Base-by-base conservation (phyloP, 2,329 filamentous ascomycete genomes). In the Phialemoniopsis sp. region DNA sequence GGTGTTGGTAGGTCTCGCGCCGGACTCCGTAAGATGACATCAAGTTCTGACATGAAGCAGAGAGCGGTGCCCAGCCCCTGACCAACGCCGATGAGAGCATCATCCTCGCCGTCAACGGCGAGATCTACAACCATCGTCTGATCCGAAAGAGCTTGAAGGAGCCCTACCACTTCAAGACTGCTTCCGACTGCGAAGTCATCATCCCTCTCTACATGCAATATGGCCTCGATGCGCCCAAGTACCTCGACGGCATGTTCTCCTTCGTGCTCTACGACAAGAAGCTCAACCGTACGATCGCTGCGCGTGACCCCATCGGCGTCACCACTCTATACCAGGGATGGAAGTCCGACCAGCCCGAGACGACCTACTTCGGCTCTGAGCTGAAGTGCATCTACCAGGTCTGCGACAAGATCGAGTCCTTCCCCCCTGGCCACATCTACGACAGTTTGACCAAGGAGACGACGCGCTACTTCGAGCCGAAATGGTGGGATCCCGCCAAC, bases 81-180 rank as follows among this genome's bases (percentile, higher is more conserved):
- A 85, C 91, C 73, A 97, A 89, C 73, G 82, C 89, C 52, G 91
- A 97, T 63, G 85, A 82, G 50, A 85, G 76, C 55, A 84, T 98
- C 56, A 83, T 91, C 48, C 81, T 98, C 45, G 91, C 93, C 49
- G 93, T 97, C 80, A 98, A 98, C 67, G 93, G 93, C 68, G 93
- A 98, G 66, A 98, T 98, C 63, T 98, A 98, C 78, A 98, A 98
- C 82, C 93, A 98, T 72, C 87, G 91, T 61, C 80, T 95, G 57
- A 76, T 98, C 58, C 85, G 93, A 61, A 97, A 96, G 71, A 73
- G 74, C 54, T 73, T 96, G 55, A 88, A 88, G 68, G 80, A 73
- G 44, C 78, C 82, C 29, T 96, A 96, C 68, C 84, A 90, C 66
- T 98, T 97, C 82, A 96, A 96, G 82, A 98, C 93, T 50, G 86